Percentiles rank a stretch among this genome's conserved stretches.
Evolutionary conservation across 306 rosid genomes (phyloP).

Genomic region (Crotalaria pallida): DNA sequence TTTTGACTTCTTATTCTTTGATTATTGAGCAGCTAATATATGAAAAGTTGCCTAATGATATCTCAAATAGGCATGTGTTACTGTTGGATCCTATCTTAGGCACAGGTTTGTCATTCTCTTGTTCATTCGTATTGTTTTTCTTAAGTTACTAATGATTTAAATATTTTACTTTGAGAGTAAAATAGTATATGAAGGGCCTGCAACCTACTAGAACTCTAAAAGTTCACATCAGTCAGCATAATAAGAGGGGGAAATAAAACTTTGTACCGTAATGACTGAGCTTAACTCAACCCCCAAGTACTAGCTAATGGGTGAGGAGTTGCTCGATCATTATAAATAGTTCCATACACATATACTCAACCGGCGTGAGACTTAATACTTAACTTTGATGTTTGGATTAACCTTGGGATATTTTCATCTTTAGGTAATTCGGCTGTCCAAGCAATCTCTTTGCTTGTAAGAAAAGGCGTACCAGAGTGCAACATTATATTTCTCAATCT

Average conservation of each 20-base stretch:
- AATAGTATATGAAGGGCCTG: not conserved
- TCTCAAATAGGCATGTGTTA: constrained; percentile 92
- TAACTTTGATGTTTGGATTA: not conserved
- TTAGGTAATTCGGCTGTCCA: constrained; percentile 93
- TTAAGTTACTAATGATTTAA: not conserved
- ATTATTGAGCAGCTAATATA: constrained; percentile 71
- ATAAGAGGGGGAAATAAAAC: not conserved
- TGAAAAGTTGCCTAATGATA: constrained; percentile 88
- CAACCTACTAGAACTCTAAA: not conserved
- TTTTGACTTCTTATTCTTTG: constrained; percentile 15
- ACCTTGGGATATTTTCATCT: not conserved
- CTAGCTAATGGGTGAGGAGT: no score
- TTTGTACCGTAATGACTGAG: not conserved
- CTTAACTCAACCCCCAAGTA: no score
- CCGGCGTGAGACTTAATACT: not conserved
- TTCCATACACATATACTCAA: no score
- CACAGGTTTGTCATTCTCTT: constrained; percentile 64
- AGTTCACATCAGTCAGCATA: not conserved
- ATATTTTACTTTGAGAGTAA: not conserved
- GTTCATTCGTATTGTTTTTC: not conserved
- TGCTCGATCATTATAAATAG: no score
- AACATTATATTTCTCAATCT: constrained; percentile 97
- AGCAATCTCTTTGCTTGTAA: constrained; percentile 74
- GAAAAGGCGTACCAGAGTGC: constrained; percentile 93
- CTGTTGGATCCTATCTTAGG: constrained; percentile 96